phyloP scores from a whole-genome alignment of 441 rosid species.

The Brassica hybrid region DNA sequence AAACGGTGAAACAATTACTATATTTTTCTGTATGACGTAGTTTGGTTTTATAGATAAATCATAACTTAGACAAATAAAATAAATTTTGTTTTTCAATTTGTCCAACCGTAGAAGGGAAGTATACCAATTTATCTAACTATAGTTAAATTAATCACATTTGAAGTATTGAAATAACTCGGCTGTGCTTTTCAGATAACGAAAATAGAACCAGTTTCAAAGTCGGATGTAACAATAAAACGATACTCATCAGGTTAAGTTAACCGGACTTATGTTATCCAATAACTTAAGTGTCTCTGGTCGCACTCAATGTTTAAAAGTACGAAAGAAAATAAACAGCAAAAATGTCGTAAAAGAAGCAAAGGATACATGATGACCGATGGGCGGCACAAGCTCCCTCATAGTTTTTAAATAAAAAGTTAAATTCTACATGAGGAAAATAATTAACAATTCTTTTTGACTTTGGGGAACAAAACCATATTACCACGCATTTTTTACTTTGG shows the following conservation, averaged over 20 bases:
- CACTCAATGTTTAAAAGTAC: constrained; percentile 1
- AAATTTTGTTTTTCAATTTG: neutral
- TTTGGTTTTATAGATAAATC: constrained; percentile 4
- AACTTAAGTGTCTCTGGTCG: constrained; percentile 18
- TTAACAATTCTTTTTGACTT: constrained; percentile 18
- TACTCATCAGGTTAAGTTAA: constrained; percentile 8
- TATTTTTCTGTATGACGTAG: constrained; percentile 7
- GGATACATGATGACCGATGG: constrained; percentile 34
- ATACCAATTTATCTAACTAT: neutral
- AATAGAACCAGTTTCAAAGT: neutral
- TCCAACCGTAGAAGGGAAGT: neutral
- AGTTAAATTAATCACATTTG: neutral
- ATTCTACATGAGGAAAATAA: constrained; percentile 21
- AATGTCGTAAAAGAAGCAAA: neutral
- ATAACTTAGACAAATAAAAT: neutral
- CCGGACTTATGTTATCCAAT: constrained; percentile 23
- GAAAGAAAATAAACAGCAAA: constrained; percentile 3
- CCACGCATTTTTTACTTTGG: constrained; percentile 19
- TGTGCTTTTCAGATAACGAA: neutral
- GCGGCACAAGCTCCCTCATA: constrained; percentile 32
- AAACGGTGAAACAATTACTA: constrained; percentile 24
- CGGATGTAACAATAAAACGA: neutral
- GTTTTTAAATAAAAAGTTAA: constrained; percentile 22
- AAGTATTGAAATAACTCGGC: neutral
- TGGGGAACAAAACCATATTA: constrained; percentile 25